A percentile compares a stretch with the other conserved stretches of the same genome.
phyloP scores from a whole-genome alignment of 495 filamentous ascomycete genomes.

The Neurospora sp. region DNA sequence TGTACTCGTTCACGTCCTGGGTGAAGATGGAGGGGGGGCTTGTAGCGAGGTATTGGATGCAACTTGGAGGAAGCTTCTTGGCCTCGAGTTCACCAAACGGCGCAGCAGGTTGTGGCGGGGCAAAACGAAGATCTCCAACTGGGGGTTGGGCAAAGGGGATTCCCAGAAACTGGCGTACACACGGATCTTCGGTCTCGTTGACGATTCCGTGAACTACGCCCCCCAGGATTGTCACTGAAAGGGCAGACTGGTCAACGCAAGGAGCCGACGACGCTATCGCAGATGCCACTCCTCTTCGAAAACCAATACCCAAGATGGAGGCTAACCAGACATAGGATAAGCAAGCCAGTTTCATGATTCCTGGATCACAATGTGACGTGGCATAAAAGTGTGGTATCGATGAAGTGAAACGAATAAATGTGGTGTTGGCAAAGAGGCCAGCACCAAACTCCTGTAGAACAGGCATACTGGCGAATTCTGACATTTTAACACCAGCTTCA shows the following conservation, averaged over 20 bases:
- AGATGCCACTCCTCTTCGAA: not conserved
- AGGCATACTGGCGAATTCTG: not conserved
- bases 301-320: not conserved
- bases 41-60: slow-evolving; percentile 12
- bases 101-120: slow-evolving; percentile 10
- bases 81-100: slow-evolving; percentile 9
- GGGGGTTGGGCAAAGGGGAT: slow-evolving; percentile 47
- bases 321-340: not conserved
- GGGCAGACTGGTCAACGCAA: not conserved
- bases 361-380: not conserved
- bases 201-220: slow-evolving; percentile 11
- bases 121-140: slow-evolving; percentile 37
- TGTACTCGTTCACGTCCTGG: slow-evolving; percentile 15
- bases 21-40: slow-evolving; percentile 9
- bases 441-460: not conserved
- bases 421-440: not conserved
- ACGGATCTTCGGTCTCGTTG: not conserved
- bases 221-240: not conserved
- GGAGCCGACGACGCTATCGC: not conserved
- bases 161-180: slow-evolving; percentile 37
- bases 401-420: not conserved
- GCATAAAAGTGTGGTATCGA: not conserved
- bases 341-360: not conserved
- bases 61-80: slow-evolving; percentile 10
- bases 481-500: not conserved